phyloP scores from a whole-genome alignment of 192 early-diverging fungal species.

The Mortierella hygrophila region DNA sequence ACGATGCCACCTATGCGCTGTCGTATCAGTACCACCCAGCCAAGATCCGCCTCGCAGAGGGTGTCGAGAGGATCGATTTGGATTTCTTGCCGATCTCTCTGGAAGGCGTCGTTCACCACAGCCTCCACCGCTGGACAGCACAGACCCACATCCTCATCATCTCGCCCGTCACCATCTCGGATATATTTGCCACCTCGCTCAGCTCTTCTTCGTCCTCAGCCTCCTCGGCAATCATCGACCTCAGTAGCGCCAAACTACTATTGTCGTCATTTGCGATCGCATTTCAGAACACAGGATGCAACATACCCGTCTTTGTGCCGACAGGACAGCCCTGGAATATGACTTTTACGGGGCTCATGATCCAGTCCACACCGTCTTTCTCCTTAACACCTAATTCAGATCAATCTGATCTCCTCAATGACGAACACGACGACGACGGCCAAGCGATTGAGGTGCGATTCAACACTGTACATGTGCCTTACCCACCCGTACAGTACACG shows the following conservation, averaged over 20 bases:
- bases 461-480: conserved; percentile 53
- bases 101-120: conserved; percentile 55
- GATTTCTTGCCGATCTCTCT: conserved; percentile 38
- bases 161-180: conserved; percentile 51
- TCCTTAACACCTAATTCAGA: conserved; percentile 35
- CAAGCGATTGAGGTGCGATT: conserved; percentile 56
- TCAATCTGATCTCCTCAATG: conserved; percentile 24
- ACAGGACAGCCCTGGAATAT: conserved; percentile 58
- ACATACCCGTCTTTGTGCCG: conserved; percentile 71
- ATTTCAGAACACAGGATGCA: conserved; percentile 74
- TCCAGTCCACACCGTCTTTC: conserved; percentile 30
- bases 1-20: conserved; percentile 57
- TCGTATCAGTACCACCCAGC: conserved; percentile 60
- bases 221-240: conserved; percentile 60
- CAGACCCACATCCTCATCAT: conserved; percentile 68
- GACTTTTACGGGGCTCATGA: conserved; percentile 42
- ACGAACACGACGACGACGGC: conserved; percentile 10
- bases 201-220: conserved; percentile 16
- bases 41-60: conserved; percentile 21
- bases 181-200: conserved; percentile 43
- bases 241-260: conserved; percentile 71
- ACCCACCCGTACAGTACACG: conserved; percentile 44
- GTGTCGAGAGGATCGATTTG: conserved; percentile 35
- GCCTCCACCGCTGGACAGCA: conserved; percentile 79
- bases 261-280: conserved; percentile 77